phyloP scores from a whole-genome alignment of 176 grass and related monocot genomes.

The Rhynchospora pubera region DNA sequence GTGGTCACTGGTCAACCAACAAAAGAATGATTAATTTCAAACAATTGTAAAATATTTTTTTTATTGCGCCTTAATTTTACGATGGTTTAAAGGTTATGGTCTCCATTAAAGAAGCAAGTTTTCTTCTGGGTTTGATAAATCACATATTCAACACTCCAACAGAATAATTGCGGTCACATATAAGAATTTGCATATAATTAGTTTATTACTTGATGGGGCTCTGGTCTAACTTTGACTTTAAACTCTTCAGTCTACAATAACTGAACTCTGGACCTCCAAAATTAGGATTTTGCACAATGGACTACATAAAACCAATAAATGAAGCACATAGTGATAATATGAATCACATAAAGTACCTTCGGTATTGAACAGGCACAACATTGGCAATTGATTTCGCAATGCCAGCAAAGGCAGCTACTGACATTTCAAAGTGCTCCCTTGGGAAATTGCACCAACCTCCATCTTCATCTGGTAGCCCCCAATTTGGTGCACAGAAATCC shows the following conservation, averaged over 20 bases:
- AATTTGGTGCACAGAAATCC: conserved; percentile 83
- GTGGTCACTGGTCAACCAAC: background rate
- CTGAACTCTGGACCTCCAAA: background rate
- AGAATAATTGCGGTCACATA: background rate
- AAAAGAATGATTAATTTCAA: background rate
- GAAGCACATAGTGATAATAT: background rate
- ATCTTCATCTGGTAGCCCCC: conserved; percentile 46
- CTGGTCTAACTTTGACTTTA: background rate
- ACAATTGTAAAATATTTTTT: background rate
- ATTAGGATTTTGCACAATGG: background rate
- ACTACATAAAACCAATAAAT: background rate
- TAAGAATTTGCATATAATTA: background rate
- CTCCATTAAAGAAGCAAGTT: background rate
- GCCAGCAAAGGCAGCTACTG: conserved; percentile 56
- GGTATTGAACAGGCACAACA: conserved; percentile 81
- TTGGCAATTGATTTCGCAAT: conserved; percentile 73
- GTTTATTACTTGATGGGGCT: background rate
- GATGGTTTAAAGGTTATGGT: background rate
- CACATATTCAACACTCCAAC: background rate
- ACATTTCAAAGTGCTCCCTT: conserved; percentile 90
- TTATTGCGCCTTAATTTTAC: background rate
- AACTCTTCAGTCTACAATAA: too few relatives aligned
- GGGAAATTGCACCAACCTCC: conserved; percentile 99
- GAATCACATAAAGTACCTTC: conserved; percentile 35
- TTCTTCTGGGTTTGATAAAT: background rate